These are phyloP conservation scores for Lachancea fermentati DNA, from an alignment of 805 yeast species.

Conservation along the genomic window DNA sequence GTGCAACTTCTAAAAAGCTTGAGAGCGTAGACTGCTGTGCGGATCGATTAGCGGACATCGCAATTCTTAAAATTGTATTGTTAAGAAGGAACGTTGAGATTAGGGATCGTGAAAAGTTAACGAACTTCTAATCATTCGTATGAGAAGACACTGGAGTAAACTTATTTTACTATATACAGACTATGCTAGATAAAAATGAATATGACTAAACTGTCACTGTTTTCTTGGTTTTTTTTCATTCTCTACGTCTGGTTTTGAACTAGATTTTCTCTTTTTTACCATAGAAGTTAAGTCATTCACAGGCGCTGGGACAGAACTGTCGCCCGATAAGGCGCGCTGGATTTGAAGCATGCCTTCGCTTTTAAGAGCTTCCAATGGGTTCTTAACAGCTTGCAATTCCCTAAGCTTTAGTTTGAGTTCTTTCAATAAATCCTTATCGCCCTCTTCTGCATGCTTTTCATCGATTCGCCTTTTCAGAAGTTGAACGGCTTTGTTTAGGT, in stretches of 20 bases:
- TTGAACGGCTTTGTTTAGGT: conserved; percentile 48
- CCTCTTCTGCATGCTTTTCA: conserved; percentile 33
- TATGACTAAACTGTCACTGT: conserved; percentile 2
- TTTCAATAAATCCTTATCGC: conserved; percentile 38
- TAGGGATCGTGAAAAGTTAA: no score
- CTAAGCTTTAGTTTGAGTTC: conserved; percentile 52
- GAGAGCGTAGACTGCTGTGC: conserved; percentile 2
- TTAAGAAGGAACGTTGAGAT: no score
- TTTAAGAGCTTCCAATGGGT: conserved; percentile 17
- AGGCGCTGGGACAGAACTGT: conserved; percentile 14
- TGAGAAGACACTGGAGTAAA: no score
- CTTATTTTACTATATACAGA: no score
- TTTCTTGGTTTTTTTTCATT: neutral
- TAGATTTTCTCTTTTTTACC: conserved; percentile 44
- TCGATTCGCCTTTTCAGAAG: conserved; percentile 40
- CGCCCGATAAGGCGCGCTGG: conserved; percentile 16
- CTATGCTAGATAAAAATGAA: conserved; percentile 1
- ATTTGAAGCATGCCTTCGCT: conserved; percentile 14
- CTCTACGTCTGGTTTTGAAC: neutral
- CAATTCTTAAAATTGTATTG: no score
- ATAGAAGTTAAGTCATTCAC: conserved; percentile 60
- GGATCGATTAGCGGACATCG: no score
- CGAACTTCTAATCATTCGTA: no score
- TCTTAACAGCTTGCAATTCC: conserved; percentile 44
- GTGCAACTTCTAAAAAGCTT: conserved; percentile 18